A percentile compares a stretch with the other conserved stretches of the same genome.
phyloP scores from a whole-genome alignment of 108 stramenopile species.

The Aurantiochytrium sp. region DNA sequence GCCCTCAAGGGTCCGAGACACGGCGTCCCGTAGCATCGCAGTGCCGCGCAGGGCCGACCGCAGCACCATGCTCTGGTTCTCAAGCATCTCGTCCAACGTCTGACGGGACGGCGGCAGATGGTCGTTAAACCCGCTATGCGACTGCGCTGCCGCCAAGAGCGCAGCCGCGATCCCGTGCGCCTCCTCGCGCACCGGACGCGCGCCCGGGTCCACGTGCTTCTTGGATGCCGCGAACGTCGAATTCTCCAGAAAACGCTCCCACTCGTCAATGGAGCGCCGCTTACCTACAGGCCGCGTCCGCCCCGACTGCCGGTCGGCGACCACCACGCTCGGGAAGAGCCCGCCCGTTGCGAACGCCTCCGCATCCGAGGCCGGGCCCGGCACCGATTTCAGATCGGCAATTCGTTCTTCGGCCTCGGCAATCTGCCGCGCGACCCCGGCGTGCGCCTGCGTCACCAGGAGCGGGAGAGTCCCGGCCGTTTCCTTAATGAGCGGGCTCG shows the following conservation, averaged over 20 bases:
- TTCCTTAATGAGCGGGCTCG: background rate
- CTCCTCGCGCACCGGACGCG: background rate
- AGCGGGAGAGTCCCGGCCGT: background rate
- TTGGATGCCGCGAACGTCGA: background rate
- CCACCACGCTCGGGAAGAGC: background rate
- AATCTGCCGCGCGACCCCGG: background rate
- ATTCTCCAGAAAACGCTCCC: background rate
- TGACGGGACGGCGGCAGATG: background rate
- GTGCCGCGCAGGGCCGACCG: background rate
- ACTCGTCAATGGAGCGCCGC: background rate
- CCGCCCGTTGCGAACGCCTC: background rate
- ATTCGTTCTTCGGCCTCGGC: background rate
- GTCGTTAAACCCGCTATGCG: background rate
- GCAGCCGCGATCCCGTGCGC: background rate
- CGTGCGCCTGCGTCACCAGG: background rate
- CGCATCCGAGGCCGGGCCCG: background rate
- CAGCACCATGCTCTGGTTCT: background rate
- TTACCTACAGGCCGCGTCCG: background rate
- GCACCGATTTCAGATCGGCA: background rate
- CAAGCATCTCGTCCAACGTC: background rate
- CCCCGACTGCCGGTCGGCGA: background rate
- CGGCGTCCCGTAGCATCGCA: constrained; percentile 21
- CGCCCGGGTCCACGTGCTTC: background rate
- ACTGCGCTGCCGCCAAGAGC: constrained; percentile 16
- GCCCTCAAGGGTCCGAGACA: background rate